Evolutionary conservation across 176 grass and related monocot genomes (phyloP), one percentile per base, ranked within the genome.

Genomic region (Carex pumila): DNA sequence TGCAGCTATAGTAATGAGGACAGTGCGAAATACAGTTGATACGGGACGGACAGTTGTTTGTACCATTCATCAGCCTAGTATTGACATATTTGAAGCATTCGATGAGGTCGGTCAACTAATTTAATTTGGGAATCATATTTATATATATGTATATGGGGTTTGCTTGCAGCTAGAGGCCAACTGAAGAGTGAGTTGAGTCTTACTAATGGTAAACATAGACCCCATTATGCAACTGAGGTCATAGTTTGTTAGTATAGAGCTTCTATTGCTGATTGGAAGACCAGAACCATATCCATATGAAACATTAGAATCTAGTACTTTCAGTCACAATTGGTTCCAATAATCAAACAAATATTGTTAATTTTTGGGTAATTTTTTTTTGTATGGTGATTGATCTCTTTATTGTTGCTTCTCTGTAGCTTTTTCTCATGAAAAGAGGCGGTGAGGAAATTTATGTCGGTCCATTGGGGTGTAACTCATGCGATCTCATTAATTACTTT

Each of bases 81-180:
- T 94, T 82, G 94, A 97, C 73, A 97, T 97, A 25, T 97, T 97
- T 85, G 92, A 97, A 92, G 90, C 94, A 79, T 97, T 97, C 45
- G 94, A 97, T 69, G 90, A 97, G 90, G 92, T 97, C 67, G 8
- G 77, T 72, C 37, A 39, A 5, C 61, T 56, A 85, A 41, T 34
- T 76, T 70, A 39, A 50, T 21, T 31, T 65, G 64, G 29, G 17
- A 57, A 73, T 84, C 47, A 68, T 31, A 79, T 67, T 72, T 11
- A 9, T 57, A 69, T n/a, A 34, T 2, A 34, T 34, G 3, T 34
- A 25, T 25, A 52, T 7, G 7, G 14, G 43, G 18, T 52, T 53
- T 52, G 29, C 0, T 29, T 45, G 43, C 43, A 45, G 43, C 43
- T 45, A 49, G 39, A 71, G 39, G 39, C 49, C 13, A 15, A 73